Conservation (phyloP, 306 rosid genomes). For the Coriaria nepalensis region DNA sequence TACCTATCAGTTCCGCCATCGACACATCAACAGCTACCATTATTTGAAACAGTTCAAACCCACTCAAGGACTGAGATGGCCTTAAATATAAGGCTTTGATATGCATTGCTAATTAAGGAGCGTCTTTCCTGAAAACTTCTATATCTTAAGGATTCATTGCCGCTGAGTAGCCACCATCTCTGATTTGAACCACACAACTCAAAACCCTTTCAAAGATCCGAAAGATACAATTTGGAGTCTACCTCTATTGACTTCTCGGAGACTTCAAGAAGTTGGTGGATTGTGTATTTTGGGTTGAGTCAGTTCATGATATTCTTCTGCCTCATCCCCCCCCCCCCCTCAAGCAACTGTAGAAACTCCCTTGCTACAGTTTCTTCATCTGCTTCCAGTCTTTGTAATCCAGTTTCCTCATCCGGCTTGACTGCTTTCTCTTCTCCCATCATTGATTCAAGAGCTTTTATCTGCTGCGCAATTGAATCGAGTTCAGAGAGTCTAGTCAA, state of each 20-base stretch:
- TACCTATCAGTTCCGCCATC: no score
- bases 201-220: constrained; percentile 90
- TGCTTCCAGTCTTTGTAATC: constrained; percentile 49
- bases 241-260: constrained; percentile 20
- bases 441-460: constrained; percentile 82
- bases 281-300: constrained; percentile 32
- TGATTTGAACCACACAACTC: constrained; percentile 69
- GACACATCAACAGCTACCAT: constrained; percentile 50
- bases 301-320: constrained; percentile 17
- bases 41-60: constrained; percentile 68
- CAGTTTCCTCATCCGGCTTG: constrained; percentile 35
- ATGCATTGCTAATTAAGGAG: constrained; percentile 89
- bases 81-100: constrained; percentile 56
- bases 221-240: constrained; percentile 52
- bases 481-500: constrained; percentile 49
- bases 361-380: constrained; percentile 80
- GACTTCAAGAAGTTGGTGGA: constrained; percentile 31
- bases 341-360: constrained; percentile 92
- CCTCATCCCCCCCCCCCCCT: constrained; percentile 50
- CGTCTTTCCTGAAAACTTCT: constrained; percentile 36
- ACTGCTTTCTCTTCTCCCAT: constrained; percentile 39
- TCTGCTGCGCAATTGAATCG: constrained; percentile 86
- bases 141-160: constrained; percentile 69
- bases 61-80: constrained; percentile 33
- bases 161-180: constrained; percentile 77